Conservation (phyloP, 116 monocot species). For the Trichopus zeylanicus region DNA sequence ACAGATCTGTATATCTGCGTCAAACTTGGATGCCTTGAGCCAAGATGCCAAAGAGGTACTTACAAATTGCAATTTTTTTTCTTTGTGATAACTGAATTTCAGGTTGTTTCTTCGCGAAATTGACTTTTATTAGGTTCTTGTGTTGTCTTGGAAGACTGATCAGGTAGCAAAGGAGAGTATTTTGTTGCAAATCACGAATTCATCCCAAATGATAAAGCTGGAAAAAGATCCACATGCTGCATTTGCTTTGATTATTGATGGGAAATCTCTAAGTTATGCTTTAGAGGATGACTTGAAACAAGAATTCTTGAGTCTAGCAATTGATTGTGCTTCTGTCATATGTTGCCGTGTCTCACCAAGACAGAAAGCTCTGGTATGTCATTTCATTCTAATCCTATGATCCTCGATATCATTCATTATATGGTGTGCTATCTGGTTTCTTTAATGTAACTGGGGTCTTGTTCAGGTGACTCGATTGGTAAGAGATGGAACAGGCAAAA, state of each 20-base stretch:
- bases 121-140: constrained; percentile 6
- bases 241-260: constrained; percentile 42
- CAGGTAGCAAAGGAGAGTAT: constrained; percentile 32
- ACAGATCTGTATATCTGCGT: constrained; percentile 38
- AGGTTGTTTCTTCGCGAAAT: neutral
- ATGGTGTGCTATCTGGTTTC: too few relatives aligned
- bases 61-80: neutral
- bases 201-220: constrained; percentile 26
- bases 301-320: constrained; percentile 17
- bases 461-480: constrained; percentile 35
- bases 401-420: neutral
- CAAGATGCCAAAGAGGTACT: constrained; percentile 37
- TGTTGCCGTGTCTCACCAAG: constrained; percentile 43
- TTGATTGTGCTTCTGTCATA: constrained; percentile 36
- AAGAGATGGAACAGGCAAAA: constrained; percentile 20
- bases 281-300: constrained; percentile 24
- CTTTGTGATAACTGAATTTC: neutral
- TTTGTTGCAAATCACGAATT: constrained; percentile 22
- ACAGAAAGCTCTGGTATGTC: constrained; percentile 40
- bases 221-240: constrained; percentile 38
- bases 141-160: constrained; percentile 11
- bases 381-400: neutral
- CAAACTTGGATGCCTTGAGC: constrained; percentile 17
- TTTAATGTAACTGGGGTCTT: too few relatives aligned
- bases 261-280: constrained; percentile 26